Percentiles rank a stretch among this genome's conserved stretches.
phyloP scores from a whole-genome alignment of 2,329 filamentous ascomycete species.

The Penicillium sp. region DNA sequence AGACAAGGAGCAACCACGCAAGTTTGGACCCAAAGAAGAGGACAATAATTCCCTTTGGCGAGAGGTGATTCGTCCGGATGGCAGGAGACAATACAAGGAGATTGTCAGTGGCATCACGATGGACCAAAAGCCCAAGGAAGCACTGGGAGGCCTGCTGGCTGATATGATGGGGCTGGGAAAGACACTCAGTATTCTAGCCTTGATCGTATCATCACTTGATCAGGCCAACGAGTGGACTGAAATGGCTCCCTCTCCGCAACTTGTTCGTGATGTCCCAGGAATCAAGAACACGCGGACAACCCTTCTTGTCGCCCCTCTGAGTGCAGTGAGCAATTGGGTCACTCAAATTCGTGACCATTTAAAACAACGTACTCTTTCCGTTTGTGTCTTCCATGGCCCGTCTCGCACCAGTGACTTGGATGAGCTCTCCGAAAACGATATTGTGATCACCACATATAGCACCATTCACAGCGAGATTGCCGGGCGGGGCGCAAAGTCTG shows the following conservation, averaged over 20 bases:
- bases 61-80: conserved; percentile 56
- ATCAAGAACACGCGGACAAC: conserved; percentile 74
- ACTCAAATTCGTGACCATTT: conserved; percentile 87
- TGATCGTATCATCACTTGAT: conserved; percentile 67
- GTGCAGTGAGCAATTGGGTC: conserved; percentile 92
- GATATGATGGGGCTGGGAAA: conserved; percentile 92
- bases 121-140: conserved; percentile 63
- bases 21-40: conserved; percentile 60
- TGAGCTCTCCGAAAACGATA: conserved; percentile 71
- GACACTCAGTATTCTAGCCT: conserved; percentile 79
- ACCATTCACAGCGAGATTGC: conserved; percentile 80
- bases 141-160: conserved; percentile 72
- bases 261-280: conserved; percentile 33
- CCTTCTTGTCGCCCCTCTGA: conserved; percentile 83
- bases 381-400: conserved; percentile 84
- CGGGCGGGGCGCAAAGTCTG: conserved; percentile 63
- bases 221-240: conserved; percentile 65
- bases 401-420: conserved; percentile 70
- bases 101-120: conserved; percentile 77
- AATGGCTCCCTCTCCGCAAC: conserved; percentile 50
- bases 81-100: conserved; percentile 71
- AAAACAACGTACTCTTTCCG: conserved; percentile 63
- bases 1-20: conserved; percentile 69
- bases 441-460: conserved; percentile 91
- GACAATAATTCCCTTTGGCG: conserved; percentile 78